A percentile compares a stretch with the other conserved stretches of the same genome.
These are phyloP conservation scores for Phaffomyces thermotolerans DNA, from an alignment of 805 yeast species.

Conservation along the genomic window DNA sequence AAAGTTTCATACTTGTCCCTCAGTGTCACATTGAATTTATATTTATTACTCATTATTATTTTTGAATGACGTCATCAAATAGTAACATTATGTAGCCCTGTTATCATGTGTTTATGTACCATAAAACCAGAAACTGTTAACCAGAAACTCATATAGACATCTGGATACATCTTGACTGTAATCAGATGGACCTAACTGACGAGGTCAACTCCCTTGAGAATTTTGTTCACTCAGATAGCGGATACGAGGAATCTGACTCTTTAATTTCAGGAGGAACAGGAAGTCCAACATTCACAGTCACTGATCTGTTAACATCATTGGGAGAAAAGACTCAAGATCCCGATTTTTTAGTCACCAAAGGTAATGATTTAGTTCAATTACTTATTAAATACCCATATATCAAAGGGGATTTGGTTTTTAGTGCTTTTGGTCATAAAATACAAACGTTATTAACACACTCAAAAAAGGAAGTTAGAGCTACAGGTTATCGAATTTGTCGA, in stretches of 20 bases:
- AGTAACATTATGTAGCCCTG: no score
- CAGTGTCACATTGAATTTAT: no score
- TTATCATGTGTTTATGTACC: no score
- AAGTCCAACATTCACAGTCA: conserved; percentile 55
- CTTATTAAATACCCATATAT: conserved; percentile 52
- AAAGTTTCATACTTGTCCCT: no score
- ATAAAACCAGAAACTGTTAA: no score
- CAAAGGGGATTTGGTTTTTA: conserved; percentile 54
- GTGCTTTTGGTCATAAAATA: conserved; percentile 49
- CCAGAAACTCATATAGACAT: no score
- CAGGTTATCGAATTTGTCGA: conserved; percentile 71
- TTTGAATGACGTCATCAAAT: no score
- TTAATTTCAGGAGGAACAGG: conserved; percentile 4
- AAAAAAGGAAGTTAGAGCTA: conserved; percentile 56
- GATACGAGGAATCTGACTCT: neutral
- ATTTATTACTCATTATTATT: no score
- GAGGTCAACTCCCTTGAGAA: neutral
- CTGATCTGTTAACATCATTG: conserved; percentile 52
- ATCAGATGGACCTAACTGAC: neutral
- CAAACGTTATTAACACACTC: conserved; percentile 53
- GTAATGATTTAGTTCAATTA: conserved; percentile 58
- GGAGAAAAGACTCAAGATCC: conserved; percentile 46
- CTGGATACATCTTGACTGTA: no score
- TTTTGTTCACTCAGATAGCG: neutral
- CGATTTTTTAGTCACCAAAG: conserved; percentile 44